A percentile compares a stretch with the other conserved stretches of the same genome.
phyloP scores from a whole-genome alignment of 805 yeast genomes.

The Pichia gijzeniarum region DNA sequence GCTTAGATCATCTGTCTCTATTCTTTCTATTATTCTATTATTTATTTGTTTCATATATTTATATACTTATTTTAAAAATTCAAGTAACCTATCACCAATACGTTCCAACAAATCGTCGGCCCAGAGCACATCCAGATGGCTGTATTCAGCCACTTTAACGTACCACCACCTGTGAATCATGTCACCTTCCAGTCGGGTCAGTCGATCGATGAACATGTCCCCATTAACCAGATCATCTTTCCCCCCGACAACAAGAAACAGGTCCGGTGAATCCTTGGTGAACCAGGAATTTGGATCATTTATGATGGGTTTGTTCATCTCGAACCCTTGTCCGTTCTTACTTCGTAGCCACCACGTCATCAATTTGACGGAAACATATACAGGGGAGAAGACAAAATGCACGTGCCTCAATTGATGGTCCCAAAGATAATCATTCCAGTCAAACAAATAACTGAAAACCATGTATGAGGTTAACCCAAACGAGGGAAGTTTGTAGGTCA shows the following conservation, averaged over 20 bases:
- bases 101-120: constrained; percentile 65
- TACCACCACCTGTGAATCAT: constrained; percentile 32
- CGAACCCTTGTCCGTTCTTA: constrained; percentile 37
- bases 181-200: constrained; percentile 51
- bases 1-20: neutral
- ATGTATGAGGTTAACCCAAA: constrained; percentile 65
- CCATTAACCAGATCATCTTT: constrained; percentile 78
- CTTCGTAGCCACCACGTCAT: constrained; percentile 86
- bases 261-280: constrained; percentile 42
- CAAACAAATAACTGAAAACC: constrained; percentile 82
- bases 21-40: neutral
- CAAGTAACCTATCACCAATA: constrained; percentile 48
- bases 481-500: constrained; percentile 42
- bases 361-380: constrained; percentile 66
- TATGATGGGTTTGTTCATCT: constrained; percentile 41
- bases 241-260: constrained; percentile 65
- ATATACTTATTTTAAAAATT: constrained; percentile 23
- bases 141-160: constrained; percentile 52
- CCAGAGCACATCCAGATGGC: constrained; percentile 92
- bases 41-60: constrained; percentile 1
- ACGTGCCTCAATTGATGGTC: constrained; percentile 58
- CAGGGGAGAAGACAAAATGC: constrained; percentile 82
- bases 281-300: constrained; percentile 54
- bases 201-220: constrained; percentile 54
- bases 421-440: constrained; percentile 82